Base-by-base conservation (phyloP, 805 yeast genomes). In the Maudiozyma serrabonitensis region DNA sequence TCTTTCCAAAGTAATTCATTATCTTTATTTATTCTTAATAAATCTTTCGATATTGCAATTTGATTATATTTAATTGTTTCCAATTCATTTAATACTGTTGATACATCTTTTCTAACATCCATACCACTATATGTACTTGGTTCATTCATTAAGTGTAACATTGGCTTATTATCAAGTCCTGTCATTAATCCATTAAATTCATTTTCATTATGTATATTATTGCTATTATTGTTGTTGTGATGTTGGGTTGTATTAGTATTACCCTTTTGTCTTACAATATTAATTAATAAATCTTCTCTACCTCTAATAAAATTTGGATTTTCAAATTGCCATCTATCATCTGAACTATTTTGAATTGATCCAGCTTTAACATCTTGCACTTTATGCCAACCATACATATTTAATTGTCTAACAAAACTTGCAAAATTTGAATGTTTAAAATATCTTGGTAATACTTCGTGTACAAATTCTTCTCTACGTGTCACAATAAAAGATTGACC, bases 311-410 rank as follows among this genome's bases (percentile, higher is more conserved):
- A 93, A 61, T 81, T 75, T 1, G 93, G 89, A 54, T 89, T 87
- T 54, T 80, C 82, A 70, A 93, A 93, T 67, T 89, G 95, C 86
- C 90, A 84, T 49, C 81, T 76, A 60, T 93, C 98, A 50, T 90
- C 96, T 41, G 69, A 69, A 50, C 70, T 74, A 39, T 67, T 70
- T 49, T 76, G 74, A 51, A 81, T 68, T 4, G 90, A 76, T 2
- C 95, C 97, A 25, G 84, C 76, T 50, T 71, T 85, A 21, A 90
- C 80, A 67, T 93, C 98, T 68, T 93, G 99, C 4, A 93, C 93
- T 68, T 93, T 93, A 71, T 90, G 98, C 96, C 97, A 93, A 11
- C 99, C 99, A 64, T 93, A 93, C 99, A 93, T 91, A 69, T 91
- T 91, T 60, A 91, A 74, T 64, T 91, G 99, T 53, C 99, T 80